Conservation (phyloP, 2,329 filamentous ascomycete genomes). For the Plenodomus biglobosus region DNA sequence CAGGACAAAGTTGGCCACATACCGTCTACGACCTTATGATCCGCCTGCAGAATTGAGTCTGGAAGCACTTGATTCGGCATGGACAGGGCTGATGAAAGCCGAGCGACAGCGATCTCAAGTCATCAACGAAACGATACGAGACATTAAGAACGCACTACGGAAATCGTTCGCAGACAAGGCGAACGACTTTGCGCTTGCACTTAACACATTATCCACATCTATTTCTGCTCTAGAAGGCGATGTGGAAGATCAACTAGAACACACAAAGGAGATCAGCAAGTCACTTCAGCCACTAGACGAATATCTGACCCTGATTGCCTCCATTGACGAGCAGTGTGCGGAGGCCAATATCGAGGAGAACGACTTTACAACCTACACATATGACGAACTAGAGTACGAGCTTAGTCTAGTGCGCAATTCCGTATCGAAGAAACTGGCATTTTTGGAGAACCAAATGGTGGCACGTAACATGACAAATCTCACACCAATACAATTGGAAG, state of each 20-base stretch:
- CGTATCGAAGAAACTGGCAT: conserved; percentile 93
- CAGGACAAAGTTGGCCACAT: conserved; percentile 97
- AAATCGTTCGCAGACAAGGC: conserved; percentile 96
- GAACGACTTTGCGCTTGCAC: conserved; percentile 92
- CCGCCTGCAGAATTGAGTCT: conserved; percentile 81
- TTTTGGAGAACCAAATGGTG: conserved; percentile 98
- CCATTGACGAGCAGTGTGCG: conserved; percentile 82
- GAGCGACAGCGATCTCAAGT: conserved; percentile 88
- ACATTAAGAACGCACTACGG: conserved; percentile 94
- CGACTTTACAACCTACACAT: conserved; percentile 98
- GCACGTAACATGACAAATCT: conserved; percentile 98
- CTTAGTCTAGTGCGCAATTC: conserved; percentile 86
- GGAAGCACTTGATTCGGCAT: conserved; percentile 79
- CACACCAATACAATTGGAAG: conserved; percentile 95
- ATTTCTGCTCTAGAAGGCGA: conserved; percentile 98
- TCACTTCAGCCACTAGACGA: conserved; percentile 87
- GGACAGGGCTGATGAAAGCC: conserved; percentile 74
- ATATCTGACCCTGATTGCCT: conserved; percentile 84
- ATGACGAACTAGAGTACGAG: conserved; percentile 94
- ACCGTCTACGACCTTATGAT: conserved; percentile 85
- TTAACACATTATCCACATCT: conserved; percentile 91
- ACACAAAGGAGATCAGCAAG: conserved; percentile 81
- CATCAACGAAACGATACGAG: conserved; percentile 97
- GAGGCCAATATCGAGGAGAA: conserved; percentile 99
- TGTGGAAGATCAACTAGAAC: conserved; percentile 88